A percentile compares a stretch with the other conserved stretches of the same genome.
Conservation (phyloP, 768 basidiomycete species). For the Boletales sp. region DNA sequence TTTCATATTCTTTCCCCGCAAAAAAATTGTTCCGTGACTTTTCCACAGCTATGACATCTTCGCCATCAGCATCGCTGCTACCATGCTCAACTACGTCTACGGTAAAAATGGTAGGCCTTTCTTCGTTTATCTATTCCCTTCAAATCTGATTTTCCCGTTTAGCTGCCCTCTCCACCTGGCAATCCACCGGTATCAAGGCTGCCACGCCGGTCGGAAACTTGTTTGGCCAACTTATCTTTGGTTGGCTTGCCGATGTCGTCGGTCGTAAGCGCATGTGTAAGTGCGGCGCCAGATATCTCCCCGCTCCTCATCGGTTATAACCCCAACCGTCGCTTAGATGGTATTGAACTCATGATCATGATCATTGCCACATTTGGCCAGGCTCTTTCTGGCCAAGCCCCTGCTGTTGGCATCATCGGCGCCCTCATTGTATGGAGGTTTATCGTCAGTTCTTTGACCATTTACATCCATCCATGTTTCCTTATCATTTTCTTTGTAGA, state of each 20-base stretch:
- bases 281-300: constrained; percentile 20
- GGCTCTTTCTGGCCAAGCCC: constrained; percentile 65
- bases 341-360: constrained; percentile 69
- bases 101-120: constrained; percentile 28
- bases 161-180: constrained; percentile 43
- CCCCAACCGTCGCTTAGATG: constrained; percentile 29
- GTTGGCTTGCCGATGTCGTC: constrained; percentile 73
- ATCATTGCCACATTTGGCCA: constrained; percentile 78
- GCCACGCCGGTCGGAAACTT: constrained; percentile 76
- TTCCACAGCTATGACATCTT: constrained; percentile 68
- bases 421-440: constrained; percentile 83
- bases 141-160: neutral
- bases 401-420: constrained; percentile 69
- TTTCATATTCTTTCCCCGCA: neutral
- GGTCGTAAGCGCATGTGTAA: constrained; percentile 80
- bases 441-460: constrained; percentile 38
- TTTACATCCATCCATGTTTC: neutral
- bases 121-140: neutral
- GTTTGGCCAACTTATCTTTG: constrained; percentile 73
- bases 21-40: neutral
- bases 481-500: constrained; percentile 30
- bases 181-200: constrained; percentile 75
- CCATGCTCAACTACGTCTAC: constrained; percentile 84
- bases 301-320: neutral
- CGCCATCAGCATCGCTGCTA: constrained; percentile 81